These are phyloP conservation scores for Leccinum variabile DNA, from an alignment of 1,284 basidiomycete species.

Conservation along the genomic window DNA sequence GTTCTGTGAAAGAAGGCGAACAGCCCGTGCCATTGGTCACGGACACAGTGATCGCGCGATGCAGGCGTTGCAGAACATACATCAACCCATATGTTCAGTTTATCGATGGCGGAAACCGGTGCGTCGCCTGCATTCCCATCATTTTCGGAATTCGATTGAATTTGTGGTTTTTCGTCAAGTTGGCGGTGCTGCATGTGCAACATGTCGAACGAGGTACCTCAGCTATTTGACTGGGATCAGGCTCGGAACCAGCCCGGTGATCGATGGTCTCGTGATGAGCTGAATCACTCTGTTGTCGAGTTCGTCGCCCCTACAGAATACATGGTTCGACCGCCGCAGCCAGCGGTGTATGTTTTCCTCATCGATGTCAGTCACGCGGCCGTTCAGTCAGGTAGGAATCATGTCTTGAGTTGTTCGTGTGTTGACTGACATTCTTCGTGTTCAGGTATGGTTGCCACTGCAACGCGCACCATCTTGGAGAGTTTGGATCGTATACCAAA, in stretches of 20 bases:
- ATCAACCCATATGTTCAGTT: slow-evolving; percentile 99
- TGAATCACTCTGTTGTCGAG: slow-evolving; percentile 93
- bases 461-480: slow-evolving; percentile 93
- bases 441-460: slow-evolving; percentile 95
- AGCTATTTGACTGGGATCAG: slow-evolving; percentile 98
- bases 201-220: slow-evolving; percentile 98
- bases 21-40: slow-evolving; percentile 84
- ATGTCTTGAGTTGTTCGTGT: background rate
- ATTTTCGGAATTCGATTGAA: slow-evolving; percentile 10
- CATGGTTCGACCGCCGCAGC: slow-evolving; percentile 98
- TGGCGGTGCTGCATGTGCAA: slow-evolving; percentile 99
- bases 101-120: slow-evolving; percentile 95
- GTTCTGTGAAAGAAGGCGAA: slow-evolving; percentile 75
- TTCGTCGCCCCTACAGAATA: slow-evolving; percentile 99
- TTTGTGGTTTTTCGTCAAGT: slow-evolving; percentile 35
- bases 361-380: slow-evolving; percentile 95
- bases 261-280: slow-evolving; percentile 90
- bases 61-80: slow-evolving; percentile 95
- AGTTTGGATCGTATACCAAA: slow-evolving; percentile 95
- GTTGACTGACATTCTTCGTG: slow-evolving; percentile 5
- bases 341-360: slow-evolving; percentile 95
- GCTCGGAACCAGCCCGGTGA: slow-evolving; percentile 92
- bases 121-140: slow-evolving; percentile 25
- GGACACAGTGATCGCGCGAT: slow-evolving; percentile 96
- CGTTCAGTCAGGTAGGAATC: slow-evolving; percentile 71